phyloP scores from a whole-genome alignment of 2,329 filamentous ascomycete species.

The Ramularia collo-cygni region DNA sequence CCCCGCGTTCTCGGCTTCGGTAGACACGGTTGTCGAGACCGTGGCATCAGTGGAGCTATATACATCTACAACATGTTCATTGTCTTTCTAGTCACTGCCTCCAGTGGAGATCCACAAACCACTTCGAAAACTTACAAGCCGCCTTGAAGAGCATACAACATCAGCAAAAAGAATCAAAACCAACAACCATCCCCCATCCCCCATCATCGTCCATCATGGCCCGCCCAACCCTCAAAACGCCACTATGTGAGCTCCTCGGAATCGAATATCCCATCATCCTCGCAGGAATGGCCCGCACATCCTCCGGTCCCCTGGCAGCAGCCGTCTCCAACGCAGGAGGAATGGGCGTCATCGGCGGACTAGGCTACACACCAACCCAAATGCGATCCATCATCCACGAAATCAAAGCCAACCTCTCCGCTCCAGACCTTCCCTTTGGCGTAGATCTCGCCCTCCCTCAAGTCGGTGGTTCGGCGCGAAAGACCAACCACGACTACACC shows the following conservation, averaged over 20 bases:
- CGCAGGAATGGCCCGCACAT: conserved; percentile 87
- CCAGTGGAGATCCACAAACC: no score
- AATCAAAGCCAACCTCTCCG: conserved; percentile 66
- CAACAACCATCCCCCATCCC: no score
- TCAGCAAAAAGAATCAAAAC: no score
- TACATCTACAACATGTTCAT: no score
- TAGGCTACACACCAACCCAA: conserved; percentile 66
- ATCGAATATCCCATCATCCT: conserved; percentile 87
- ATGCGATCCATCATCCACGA: conserved; percentile 76
- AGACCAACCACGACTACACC: conserved; percentile 95
- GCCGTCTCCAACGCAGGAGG: conserved; percentile 86
- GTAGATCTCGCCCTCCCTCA: conserved; percentile 89
- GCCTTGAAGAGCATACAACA: no score
- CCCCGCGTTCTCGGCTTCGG: no score
- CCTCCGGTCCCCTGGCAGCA: conserved; percentile 69
- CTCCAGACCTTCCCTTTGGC: conserved; percentile 72
- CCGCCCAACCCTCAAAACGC: conserved; percentile 58
- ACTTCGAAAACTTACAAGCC: no score
- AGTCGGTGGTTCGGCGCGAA: conserved; percentile 72
- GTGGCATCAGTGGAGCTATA: no score
- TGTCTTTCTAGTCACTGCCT: no score
- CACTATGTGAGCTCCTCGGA: conserved; percentile 68
- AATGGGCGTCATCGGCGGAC: conserved; percentile 56
- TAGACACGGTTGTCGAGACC: no score
- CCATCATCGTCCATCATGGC: conserved; percentile 14